phyloP scores from a whole-genome alignment of 768 basidiomycete genomes.

The Pleurotus ostreatus region DNA sequence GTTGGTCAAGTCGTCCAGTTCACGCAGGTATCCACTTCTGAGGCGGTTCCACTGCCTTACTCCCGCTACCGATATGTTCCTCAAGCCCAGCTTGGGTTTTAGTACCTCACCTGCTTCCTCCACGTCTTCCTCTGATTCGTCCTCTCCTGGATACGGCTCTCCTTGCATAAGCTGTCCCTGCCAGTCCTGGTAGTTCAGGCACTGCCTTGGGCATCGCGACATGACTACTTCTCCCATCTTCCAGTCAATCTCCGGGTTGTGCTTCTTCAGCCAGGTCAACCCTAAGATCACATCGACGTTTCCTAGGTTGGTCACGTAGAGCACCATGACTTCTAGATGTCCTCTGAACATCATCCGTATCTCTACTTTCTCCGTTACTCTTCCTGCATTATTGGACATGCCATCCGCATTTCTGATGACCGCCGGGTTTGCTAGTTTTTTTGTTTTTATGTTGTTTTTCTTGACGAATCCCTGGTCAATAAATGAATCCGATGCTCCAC shows the following conservation, averaged over 20 bases:
- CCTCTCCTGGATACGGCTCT: neutral
- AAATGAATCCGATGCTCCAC: neutral
- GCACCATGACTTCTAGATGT: constrained; percentile 14
- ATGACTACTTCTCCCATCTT: constrained; percentile 15
- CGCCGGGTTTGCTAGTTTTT: neutral
- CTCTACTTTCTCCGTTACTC: constrained; percentile 15
- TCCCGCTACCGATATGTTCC: neutral
- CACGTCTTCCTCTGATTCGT: constrained; percentile 2
- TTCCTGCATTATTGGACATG: constrained; percentile 18
- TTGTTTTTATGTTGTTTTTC: neutral
- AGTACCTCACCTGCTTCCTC: neutral
- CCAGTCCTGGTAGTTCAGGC: too few species aligned
- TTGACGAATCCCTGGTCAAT: neutral
- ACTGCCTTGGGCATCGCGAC: constrained; percentile 11
- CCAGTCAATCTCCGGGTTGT: constrained; percentile 22
- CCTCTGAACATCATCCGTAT: constrained; percentile 14
- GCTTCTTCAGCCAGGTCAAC: constrained; percentile 19
- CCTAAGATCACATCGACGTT: constrained; percentile 18
- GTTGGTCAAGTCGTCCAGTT: neutral
- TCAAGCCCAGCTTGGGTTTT: neutral
- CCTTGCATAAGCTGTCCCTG: too few species aligned
- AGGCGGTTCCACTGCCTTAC: neutral
- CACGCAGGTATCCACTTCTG: neutral
- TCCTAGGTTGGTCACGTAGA: constrained; percentile 18
- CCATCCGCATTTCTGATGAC: constrained; percentile 12